Evolutionary conservation across 2,329 filamentous ascomycete genomes (phyloP).

Genomic region (Sporothrix schenckii): DNA sequence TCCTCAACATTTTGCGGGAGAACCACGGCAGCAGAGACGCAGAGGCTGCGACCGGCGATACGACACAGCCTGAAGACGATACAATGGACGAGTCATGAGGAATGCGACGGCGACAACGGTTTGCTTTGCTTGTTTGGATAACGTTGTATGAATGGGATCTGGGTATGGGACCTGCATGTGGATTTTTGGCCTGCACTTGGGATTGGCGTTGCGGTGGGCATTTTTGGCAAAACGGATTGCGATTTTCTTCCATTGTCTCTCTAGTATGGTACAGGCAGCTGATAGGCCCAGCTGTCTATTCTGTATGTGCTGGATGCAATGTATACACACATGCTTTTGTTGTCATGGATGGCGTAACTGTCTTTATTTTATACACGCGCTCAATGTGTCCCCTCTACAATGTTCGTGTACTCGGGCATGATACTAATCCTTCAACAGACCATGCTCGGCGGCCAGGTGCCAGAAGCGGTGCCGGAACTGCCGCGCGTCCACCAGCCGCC

Average conservation of each 20-base stretch:
- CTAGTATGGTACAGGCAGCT: background rate
- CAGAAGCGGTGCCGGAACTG: constrained; percentile 57
- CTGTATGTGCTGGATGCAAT: background rate
- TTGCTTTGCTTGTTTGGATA: background rate
- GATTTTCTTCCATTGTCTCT: constrained; percentile 11
- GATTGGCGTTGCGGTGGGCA: constrained; percentile 1
- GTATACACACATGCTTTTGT: background rate
- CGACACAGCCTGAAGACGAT: constrained; percentile 28
- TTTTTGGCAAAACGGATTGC: background rate
- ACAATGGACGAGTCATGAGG: constrained; percentile 41
- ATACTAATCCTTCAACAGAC: constrained; percentile 41
- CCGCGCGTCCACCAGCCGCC: constrained; percentile 37
- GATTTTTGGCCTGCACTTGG: background rate
- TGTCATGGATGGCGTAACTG: too few relatives aligned
- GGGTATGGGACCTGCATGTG: background rate
- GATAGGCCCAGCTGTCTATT: background rate
- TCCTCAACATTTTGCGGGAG: constrained; percentile 35
- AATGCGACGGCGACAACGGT: background rate
- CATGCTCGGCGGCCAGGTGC: constrained; percentile 49
- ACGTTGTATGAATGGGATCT: constrained; percentile 9
- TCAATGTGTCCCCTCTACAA: too few relatives aligned
- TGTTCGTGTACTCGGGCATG: background rate
- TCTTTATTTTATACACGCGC: too few relatives aligned
- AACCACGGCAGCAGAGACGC: constrained; percentile 25
- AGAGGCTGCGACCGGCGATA: background rate